These are phyloP conservation scores for Aspergillus saccharolyticus DNA, from an alignment of 495 filamentous ascomycete species.

Conservation along the genomic window DNA sequence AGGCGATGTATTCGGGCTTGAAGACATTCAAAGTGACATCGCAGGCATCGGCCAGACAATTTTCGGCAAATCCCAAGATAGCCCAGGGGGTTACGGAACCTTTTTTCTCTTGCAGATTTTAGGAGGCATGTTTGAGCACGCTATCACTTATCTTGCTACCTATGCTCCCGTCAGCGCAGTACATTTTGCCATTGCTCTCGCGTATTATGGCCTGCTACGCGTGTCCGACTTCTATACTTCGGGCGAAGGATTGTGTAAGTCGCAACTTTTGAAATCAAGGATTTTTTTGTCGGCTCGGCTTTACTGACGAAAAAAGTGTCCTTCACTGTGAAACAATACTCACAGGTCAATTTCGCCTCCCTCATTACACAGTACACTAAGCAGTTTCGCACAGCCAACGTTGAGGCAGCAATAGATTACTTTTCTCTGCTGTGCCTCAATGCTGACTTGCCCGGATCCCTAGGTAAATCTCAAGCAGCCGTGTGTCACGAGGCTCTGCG, in stretches of 20 bases:
- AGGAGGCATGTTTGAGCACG: conserved; percentile 92
- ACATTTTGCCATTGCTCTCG: conserved; percentile 86
- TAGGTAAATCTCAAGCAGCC: conserved; percentile 69
- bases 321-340: conserved; percentile 66
- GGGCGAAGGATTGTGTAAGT: conserved; percentile 67
- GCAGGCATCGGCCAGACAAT: conserved; percentile 83
- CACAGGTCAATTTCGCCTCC: conserved; percentile 89
- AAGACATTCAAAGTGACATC: conserved; percentile 79
- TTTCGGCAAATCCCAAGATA: conserved; percentile 68
- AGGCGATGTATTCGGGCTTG: conserved; percentile 80
- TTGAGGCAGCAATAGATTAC: conserved; percentile 87
- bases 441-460: conserved; percentile 66
- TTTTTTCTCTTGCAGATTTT: conserved; percentile 90
- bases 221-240: conserved; percentile 67
- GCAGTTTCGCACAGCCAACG: conserved; percentile 85
- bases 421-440: conserved; percentile 90
- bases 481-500: conserved; percentile 90
- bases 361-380: conserved; percentile 93
- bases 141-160: conserved; percentile 80
- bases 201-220: conserved; percentile 87
- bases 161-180: conserved; percentile 88
- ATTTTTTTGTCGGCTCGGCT: conserved; percentile 1
- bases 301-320: conserved; percentile 49
- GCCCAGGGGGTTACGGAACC: conserved; percentile 72
- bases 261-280: conserved; percentile 3